Base-by-base conservation (phyloP, 192 early-diverging fungal species). In the Phlyctochytrium arcticum region DNA sequence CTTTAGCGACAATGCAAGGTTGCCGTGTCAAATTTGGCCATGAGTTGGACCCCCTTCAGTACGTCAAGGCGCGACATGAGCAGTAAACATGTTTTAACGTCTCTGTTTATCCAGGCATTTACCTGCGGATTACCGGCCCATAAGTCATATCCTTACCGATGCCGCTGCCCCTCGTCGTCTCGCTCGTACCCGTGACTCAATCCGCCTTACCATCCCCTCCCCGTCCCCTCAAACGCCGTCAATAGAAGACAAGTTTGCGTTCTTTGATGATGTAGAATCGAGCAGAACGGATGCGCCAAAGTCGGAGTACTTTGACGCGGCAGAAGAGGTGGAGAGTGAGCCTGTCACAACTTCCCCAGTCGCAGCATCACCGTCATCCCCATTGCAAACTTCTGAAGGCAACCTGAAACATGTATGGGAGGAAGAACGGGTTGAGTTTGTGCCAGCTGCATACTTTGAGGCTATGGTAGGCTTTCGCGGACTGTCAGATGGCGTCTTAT, bases 1-100 rank as follows among this genome's bases (percentile, higher is more conserved):
- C 87, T 4, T 74, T 93, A 19, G 86, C 91, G 4, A 84, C 84
- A 1, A 79, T 84, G 37, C 89, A 93, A 60, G 86, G 84, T 10
- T 86, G 85, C 4, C 57, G 72, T 27, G 65, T 92, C 33, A 75
- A 75, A n/a, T 90, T 93, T 84, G 91, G 91, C 10, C 74, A 70
- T 58, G 15, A 36, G 4, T 23, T 73, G 21, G 73, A 76, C 54
- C 56, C 66, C 0, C 46, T 85, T 19, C 39, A 39, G 71, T 82
- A 69, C 12, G 50, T 70, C 15, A 15, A n/a, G n/a, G n/a, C n/a
- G n/a, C n/a, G n/a, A n/a, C n/a, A n/a, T n/a, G n/a, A n/a, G n/a
- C n/a, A n/a, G n/a, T n/a, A n/a, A n/a, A n/a, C n/a, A n/a, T n/a
- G n/a, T n/a, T n/a, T n/a, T n/a, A n/a, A n/a, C n/a, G n/a, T n/a